Evolutionary conservation across 805 yeast genomes (phyloP), one percentile per base, ranked within the genome.

Genomic region (Candida pseudofarinosa): DNA sequence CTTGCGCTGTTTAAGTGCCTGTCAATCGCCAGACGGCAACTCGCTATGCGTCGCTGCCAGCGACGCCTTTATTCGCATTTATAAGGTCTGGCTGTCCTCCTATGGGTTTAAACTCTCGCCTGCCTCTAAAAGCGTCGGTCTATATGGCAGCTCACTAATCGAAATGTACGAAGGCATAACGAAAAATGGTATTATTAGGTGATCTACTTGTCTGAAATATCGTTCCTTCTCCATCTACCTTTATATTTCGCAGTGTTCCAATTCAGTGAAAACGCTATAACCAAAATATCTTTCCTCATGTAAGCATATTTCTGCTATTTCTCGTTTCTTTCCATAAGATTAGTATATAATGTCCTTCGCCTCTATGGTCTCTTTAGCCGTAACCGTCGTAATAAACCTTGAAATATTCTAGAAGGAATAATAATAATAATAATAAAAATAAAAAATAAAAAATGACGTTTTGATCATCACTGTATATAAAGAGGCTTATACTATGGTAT

Each of bases 1-100:
- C 42, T 55, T 80, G 19, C 69, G 96, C 49, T 81, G 83, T 0
- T 58, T 88, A 31, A 76, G 86, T 45, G 81, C 93, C 1, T 80
- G 76, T 2, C 45, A 73, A 5, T 83, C 95, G 0, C 88, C 89
- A 5, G 84, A 82, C 54, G 71, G 67, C 14, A 65, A 72, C 10
- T 68, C 80, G 1, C 65, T 89, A 0, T 84, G 91, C 45, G 79
- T 85, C 1, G 90, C 93, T 0, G 72, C 88, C 0, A 86, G 81
- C 55, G 96, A 88, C 60, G 83, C 81, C 47, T 82, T 93, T 0
- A 77, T 89, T 1, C 62, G 91, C 42, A 81, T 89, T 35, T 88
- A 84, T 60, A 74, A 80, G 39, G 49, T 88, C 4, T 89, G 96
- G 96, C 65, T 52, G 1, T 39, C 41, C 23, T 35, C 77, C 37